These are phyloP conservation scores for Panicum virgatum DNA, from an alignment of 202 grass and related monocot species.

Conservation along the genomic window DNA sequence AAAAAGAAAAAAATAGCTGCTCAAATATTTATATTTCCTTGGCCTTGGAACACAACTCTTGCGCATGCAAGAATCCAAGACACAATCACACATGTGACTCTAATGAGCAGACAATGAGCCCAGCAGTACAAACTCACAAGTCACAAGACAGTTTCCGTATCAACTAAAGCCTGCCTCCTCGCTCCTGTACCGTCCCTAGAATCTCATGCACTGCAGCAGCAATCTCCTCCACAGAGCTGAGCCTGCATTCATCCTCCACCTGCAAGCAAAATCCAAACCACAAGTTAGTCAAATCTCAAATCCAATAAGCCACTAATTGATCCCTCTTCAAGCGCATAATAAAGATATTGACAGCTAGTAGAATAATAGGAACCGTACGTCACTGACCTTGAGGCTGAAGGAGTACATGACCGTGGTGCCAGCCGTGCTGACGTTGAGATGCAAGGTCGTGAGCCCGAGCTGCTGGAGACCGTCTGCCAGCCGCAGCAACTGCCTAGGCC, in stretches of 20 bases:
- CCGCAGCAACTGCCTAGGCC: conserved; percentile 54
- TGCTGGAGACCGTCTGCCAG: conserved; percentile 52
- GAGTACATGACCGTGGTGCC: conserved; percentile 56
- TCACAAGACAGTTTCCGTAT: conserved; percentile 17
- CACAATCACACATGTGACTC: too few species aligned
- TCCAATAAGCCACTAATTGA: not conserved
- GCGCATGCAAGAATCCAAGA: conserved; percentile 2
- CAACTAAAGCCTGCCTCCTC: conserved; percentile 34
- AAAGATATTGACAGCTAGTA: not conserved
- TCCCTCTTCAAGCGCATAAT: not conserved
- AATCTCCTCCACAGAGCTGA: conserved; percentile 67
- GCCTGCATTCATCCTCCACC: conserved; percentile 69
- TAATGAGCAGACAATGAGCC: too few species aligned
- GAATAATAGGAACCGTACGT: not conserved
- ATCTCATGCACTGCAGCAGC: conserved; percentile 64
- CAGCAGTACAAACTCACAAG: conserved; percentile 31
- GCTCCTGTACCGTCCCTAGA: conserved; percentile 46
- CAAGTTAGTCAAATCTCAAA: too few species aligned
- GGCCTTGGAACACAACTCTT: not conserved
- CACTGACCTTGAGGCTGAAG: conserved; percentile 69
- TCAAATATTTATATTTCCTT: conserved; percentile 4
- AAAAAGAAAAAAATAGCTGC: not conserved
- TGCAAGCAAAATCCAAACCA: not conserved
- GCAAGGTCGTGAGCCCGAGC: conserved; percentile 52
- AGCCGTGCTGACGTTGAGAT: conserved; percentile 65